A percentile compares a stretch with the other conserved stretches of the same genome.
phyloP scores from a whole-genome alignment of 441 rosid genomes.

The Breynia disticha region DNA sequence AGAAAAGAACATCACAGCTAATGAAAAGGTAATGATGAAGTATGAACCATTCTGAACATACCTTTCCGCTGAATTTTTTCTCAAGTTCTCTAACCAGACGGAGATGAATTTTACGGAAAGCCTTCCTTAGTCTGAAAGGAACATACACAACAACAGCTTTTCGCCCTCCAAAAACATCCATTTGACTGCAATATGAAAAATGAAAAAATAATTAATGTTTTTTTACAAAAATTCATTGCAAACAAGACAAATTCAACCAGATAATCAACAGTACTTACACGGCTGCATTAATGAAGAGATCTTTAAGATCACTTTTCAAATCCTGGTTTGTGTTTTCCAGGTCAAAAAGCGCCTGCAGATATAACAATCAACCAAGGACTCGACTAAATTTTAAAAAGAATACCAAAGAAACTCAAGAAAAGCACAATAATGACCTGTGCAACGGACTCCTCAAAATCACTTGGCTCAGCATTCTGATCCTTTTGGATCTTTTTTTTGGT shows the following conservation, averaged over 20 bases:
- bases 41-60: conserved; percentile 10
- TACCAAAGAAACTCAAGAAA: neutral
- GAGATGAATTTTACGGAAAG: conserved; percentile 59
- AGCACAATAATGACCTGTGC: conserved; percentile 36
- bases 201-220: neutral
- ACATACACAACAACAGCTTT: conserved; percentile 63
- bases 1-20: no score
- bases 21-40: no score
- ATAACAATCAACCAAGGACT: conserved; percentile 5
- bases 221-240: neutral
- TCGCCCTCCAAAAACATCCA: conserved; percentile 62
- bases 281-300: conserved; percentile 54
- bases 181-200: conserved; percentile 33
- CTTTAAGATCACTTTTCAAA: conserved; percentile 61
- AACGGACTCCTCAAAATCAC: conserved; percentile 56
- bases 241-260: no score
- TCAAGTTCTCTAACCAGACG: conserved; percentile 78
- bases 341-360: conserved; percentile 43
- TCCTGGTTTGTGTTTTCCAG: conserved; percentile 62
- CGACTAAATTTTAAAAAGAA: neutral
- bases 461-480: conserved; percentile 49
- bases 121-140: conserved; percentile 66
- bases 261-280: no score
- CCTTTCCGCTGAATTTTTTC: conserved; percentile 88
- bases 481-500: conserved; percentile 59